Evolutionary conservation across 208 protist species (phyloP), one percentile per base, ranked within the genome.

Genomic region (Zelonia costaricensis): DNA sequence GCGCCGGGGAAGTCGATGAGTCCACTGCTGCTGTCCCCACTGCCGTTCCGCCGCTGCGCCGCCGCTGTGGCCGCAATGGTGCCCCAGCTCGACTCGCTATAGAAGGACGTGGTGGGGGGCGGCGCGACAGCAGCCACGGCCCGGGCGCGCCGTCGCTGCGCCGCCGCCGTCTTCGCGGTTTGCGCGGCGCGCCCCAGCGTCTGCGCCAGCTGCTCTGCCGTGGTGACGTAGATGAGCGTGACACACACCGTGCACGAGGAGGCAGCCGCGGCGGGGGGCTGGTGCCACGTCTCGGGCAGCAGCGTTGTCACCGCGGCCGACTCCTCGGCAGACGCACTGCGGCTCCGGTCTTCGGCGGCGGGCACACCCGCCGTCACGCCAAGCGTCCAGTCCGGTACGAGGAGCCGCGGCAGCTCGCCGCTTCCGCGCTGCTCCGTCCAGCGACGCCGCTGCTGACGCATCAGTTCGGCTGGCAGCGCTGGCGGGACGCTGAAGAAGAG

Each of bases 401-500:
- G 53, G 27, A 56, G 33, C 25, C 35, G 23, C 30, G 27, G 5
- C 16, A n/a, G 22, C 23, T 46, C 43, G 47, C 46, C 35, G 35
- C 38, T 22, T 20, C 28, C 43, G 3, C 49, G 46, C n/a, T 55
- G 33, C 18, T 16, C 42, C 8, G 28, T 25, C 40, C 22, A 18
- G 9, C 4, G 23, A 25, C 46, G 54, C 18, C 44, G 39, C n/a
- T 63, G 49, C 9, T 38, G 53, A 3, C 15, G 55, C 31, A 65
- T 40, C 39, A 72, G 23, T 39, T 16, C 27, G 22, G 18, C 2
- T 23, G 66, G 66, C 48, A 72, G 23, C 16, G 25, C 13, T 18
- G 66, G 66, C 18, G 56, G 57, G 7, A 51, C 52, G 0, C 57
- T 72, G 33, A 72, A 72, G 57, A 72, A 72, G 18, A 72, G 58